Percentiles rank a stretch among this genome's conserved stretches.
Conservation (phyloP, 1,284 basidiomycete genomes). For the Cystobasidium slooffiae region DNA sequence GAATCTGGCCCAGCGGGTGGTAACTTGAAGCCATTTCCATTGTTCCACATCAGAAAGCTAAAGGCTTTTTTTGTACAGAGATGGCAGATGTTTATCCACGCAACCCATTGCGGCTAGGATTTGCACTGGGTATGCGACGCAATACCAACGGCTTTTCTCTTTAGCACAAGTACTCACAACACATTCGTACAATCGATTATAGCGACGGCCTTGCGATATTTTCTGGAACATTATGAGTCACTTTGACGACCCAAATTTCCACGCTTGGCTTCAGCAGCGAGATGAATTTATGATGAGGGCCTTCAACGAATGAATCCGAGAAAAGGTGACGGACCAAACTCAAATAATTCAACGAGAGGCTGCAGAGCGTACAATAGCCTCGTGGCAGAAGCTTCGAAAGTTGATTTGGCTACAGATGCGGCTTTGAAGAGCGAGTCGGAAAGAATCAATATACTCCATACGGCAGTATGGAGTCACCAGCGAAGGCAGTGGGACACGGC, state of each 20-base stretch:
- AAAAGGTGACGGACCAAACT: conserved; percentile 9
- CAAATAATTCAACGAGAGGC: conserved; percentile 2
- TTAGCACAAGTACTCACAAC: background rate
- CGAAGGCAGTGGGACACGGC: background rate
- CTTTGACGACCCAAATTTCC: conserved; percentile 2
- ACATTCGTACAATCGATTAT: background rate
- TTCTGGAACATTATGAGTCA: background rate
- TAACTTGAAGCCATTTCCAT: background rate
- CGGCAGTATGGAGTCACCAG: background rate
- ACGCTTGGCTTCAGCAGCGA: conserved; percentile 17
- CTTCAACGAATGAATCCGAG: background rate
- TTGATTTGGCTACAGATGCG: background rate
- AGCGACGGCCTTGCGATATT: background rate
- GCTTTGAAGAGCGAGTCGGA: conserved; percentile 1
- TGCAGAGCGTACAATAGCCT: conserved; percentile 9
- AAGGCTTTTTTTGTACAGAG: background rate
- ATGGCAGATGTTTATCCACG: background rate
- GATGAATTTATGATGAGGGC: conserved; percentile 11
- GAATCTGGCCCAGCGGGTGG: too few species aligned
- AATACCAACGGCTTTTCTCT: background rate
- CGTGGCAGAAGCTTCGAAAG: conserved; percentile 1
- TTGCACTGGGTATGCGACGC: background rate
- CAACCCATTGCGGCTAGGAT: background rate
- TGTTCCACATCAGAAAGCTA: background rate
- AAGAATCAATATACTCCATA: background rate